phyloP scores from a whole-genome alignment of 164 flowering plant species.

The Vitis rupestris region DNA sequence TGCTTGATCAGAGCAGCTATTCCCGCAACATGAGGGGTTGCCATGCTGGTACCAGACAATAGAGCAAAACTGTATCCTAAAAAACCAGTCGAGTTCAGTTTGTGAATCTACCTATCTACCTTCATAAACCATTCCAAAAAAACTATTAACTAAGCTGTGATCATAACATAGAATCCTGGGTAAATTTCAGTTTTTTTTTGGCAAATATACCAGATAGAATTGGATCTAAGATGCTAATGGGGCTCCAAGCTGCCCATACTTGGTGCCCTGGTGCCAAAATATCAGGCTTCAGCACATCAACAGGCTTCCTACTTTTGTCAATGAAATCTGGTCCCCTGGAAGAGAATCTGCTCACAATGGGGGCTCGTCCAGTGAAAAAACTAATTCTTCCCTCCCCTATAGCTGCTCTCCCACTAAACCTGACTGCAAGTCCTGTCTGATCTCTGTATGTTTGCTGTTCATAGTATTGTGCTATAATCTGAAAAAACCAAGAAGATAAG shows the following conservation, averaged over 20 bases:
- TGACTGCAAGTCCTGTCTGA: conserved; percentile 29
- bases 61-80: conserved; percentile 70
- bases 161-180: no score
- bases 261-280: conserved; percentile 86
- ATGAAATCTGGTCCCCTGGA: conserved; percentile 85
- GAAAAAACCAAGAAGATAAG: conserved; percentile 2
- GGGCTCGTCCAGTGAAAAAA: conserved; percentile 55
- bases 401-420: conserved; percentile 53
- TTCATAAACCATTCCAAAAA: no score
- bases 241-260: conserved; percentile 98
- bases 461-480: conserved; percentile 70
- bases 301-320: conserved; percentile 39
- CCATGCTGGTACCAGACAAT: conserved; percentile 96
- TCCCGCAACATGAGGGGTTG: conserved; percentile 88
- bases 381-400: conserved; percentile 83
- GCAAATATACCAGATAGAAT: conserved; percentile 48
- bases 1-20: conserved; percentile 88
- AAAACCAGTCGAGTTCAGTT: conserved; percentile 1
- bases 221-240: conserved; percentile 61
- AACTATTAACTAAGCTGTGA: no score
- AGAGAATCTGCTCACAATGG: conserved; percentile 83
- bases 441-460: conserved; percentile 49
- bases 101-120: no score
- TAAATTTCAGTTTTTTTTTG: no score
- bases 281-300: conserved; percentile 90